Evolutionary conservation across 495 filamentous ascomycete species (phyloP).

Genomic region (Aspergillus panamensis): DNA sequence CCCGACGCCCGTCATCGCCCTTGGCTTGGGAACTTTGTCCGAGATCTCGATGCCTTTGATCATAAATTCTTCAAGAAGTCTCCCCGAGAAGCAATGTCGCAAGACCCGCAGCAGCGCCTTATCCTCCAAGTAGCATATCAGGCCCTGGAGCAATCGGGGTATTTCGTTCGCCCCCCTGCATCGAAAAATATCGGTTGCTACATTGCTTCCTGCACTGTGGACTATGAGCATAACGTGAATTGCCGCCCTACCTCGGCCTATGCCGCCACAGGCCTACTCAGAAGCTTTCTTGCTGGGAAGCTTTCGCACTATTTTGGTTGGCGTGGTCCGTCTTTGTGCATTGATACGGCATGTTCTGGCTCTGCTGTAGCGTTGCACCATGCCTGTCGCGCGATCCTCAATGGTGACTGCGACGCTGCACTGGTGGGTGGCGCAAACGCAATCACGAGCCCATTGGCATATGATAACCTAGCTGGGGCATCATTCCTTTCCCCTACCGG

Average conservation of each 20-base stretch:
- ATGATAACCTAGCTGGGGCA: slow-evolving; percentile 36
- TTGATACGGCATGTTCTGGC: slow-evolving; percentile 50
- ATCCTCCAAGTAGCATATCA: slow-evolving; percentile 50
- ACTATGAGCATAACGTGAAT: slow-evolving; percentile 43
- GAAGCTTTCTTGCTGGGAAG: slow-evolving; percentile 36
- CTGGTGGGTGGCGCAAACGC: slow-evolving; percentile 44
- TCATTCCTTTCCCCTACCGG: slow-evolving; percentile 42
- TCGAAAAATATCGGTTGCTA: slow-evolving; percentile 33
- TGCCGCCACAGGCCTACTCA: slow-evolving; percentile 34
- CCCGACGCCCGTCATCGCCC: slow-evolving; percentile 31
- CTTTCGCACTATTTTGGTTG: slow-evolving; percentile 47
- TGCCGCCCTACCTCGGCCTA: slow-evolving; percentile 36
- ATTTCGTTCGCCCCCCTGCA: slow-evolving; percentile 23
- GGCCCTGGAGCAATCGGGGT: slow-evolving; percentile 45
- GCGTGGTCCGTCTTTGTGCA: slow-evolving; percentile 43
- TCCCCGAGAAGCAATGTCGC: slow-evolving; percentile 43
- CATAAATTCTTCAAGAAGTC: slow-evolving; percentile 51
- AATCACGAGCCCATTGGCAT: slow-evolving; percentile 33
- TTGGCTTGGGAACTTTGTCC: slow-evolving; percentile 49
- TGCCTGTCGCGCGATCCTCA: slow-evolving; percentile 36
- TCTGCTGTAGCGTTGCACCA: slow-evolving; percentile 41
- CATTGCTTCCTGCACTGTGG: slow-evolving; percentile 29
- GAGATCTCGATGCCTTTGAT: slow-evolving; percentile 47
- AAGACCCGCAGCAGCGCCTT: slow-evolving; percentile 53
- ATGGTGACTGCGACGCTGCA: slow-evolving; percentile 38